Conservation (phyloP, 2,329 filamentous ascomycete genomes). For the Ceratocystis albifundus region DNA sequence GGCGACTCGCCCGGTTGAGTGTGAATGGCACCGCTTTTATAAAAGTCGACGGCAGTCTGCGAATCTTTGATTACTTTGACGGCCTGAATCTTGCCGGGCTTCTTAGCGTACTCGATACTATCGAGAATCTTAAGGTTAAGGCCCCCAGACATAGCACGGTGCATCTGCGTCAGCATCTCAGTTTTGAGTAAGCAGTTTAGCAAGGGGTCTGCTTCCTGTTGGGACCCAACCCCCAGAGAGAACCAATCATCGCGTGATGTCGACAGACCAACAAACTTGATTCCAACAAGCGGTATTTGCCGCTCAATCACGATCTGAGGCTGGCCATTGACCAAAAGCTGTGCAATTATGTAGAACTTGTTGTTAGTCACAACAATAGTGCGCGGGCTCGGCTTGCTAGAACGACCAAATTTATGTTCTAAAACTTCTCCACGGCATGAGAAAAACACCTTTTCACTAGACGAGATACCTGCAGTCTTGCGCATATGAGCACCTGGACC, state of each 20-base stretch:
- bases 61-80: slow-evolving; percentile 90
- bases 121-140: slow-evolving; percentile 76
- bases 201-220: slow-evolving; percentile 85
- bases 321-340: slow-evolving; percentile 70
- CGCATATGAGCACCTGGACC: slow-evolving; percentile 75
- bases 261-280: slow-evolving; percentile 77
- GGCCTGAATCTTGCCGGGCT: slow-evolving; percentile 78
- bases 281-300: slow-evolving; percentile 69
- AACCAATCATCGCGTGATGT: slow-evolving; percentile 93
- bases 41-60: slow-evolving; percentile 62
- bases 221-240: slow-evolving; percentile 76
- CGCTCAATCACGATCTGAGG: slow-evolving; percentile 71
- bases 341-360: slow-evolving; percentile 81
- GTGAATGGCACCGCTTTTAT: slow-evolving; percentile 89
- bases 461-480: slow-evolving; percentile 56
- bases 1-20: slow-evolving; percentile 74
- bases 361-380: slow-evolving; percentile 73
- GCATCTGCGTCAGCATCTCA: slow-evolving; percentile 89
- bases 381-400: slow-evolving; percentile 82
- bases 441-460: slow-evolving; percentile 69
- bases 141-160: slow-evolving; percentile 63
- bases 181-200: slow-evolving; percentile 93
- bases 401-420: slow-evolving; percentile 90
- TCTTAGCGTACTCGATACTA: slow-evolving; percentile 90
- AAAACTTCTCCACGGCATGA: slow-evolving; percentile 84